phyloP scores from a whole-genome alignment of 768 basidiomycete genomes.

The Auricularia cornea region DNA sequence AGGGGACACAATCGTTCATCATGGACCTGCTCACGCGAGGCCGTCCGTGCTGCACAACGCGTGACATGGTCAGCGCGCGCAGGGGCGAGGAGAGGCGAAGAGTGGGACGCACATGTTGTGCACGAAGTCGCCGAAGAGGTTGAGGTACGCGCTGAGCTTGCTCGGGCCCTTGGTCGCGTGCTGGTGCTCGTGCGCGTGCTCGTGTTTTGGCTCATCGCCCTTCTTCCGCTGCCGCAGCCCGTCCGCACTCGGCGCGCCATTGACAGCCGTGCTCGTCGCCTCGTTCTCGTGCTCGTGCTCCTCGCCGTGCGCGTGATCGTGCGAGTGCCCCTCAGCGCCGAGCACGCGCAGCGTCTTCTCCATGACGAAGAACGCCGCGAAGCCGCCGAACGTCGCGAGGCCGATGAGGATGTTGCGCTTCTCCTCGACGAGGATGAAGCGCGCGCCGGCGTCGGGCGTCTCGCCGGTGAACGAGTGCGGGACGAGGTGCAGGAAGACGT shows the following conservation, averaged over 20 bases:
- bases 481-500: constrained; percentile 86
- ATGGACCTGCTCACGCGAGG: constrained; percentile 71
- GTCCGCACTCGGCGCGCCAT: constrained; percentile 31
- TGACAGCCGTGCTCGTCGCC: constrained; percentile 41
- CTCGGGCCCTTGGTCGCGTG: constrained; percentile 14
- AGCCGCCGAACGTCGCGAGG: constrained; percentile 76
- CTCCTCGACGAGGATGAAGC: constrained; percentile 80
- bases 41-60: constrained; percentile 68
- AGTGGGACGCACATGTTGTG: constrained; percentile 70
- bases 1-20: too few relatives aligned
- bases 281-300: constrained; percentile 44
- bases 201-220: constrained; percentile 9
- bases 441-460: constrained; percentile 60
- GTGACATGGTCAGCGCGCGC: too few relatives aligned
- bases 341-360: constrained; percentile 85
- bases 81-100: neutral
- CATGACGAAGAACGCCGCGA: constrained; percentile 87
- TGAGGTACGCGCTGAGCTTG: constrained; percentile 75
- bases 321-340: constrained; percentile 45
- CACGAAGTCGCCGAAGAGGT: constrained; percentile 88
- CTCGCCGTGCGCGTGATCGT: constrained; percentile 44
- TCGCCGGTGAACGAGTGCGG: constrained; percentile 92
- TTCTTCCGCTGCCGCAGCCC: constrained; percentile 41
- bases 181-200: constrained; percentile 3
- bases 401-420: constrained; percentile 87